Evolutionary conservation across 2,329 filamentous ascomycete genomes (phyloP).

Genomic region (Grosmannia huntii): DNA sequence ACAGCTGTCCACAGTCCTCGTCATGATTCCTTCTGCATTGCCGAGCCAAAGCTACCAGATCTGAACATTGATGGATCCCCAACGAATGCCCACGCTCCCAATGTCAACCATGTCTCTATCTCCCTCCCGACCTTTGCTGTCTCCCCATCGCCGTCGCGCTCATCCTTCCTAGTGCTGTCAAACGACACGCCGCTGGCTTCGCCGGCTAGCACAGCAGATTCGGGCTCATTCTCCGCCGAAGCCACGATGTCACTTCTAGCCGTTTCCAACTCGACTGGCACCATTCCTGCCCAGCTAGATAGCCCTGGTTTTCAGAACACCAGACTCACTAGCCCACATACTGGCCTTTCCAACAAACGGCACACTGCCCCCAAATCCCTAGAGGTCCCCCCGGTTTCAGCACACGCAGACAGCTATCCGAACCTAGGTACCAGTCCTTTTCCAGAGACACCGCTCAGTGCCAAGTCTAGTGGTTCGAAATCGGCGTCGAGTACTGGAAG

Average conservation of each 20-base stretch:
- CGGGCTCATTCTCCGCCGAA: no score
- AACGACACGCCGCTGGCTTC: background rate
- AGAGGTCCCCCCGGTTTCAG: constrained; percentile 7
- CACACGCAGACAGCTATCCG: constrained; percentile 7
- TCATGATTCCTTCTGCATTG: constrained; percentile 6
- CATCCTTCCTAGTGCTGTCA: background rate
- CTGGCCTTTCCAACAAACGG: constrained; percentile 7
- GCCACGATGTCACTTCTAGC: background rate
- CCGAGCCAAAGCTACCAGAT: constrained; percentile 11
- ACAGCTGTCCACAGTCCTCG: background rate
- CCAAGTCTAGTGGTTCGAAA: constrained; percentile 16
- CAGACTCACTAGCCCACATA: background rate
- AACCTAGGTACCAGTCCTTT: constrained; percentile 15
- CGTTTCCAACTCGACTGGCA: no score
- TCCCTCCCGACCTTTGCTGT: background rate
- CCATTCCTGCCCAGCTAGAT: background rate
- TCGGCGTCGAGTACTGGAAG: constrained; percentile 23
- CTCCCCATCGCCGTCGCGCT: background rate
- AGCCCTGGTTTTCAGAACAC: background rate
- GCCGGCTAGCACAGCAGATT: background rate
- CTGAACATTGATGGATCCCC: background rate
- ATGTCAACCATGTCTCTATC: no score
- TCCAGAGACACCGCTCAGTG: constrained; percentile 17
- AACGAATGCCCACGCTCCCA: background rate
- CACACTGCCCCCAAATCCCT: constrained; percentile 13